Conservation (phyloP, 2,329 filamentous ascomycete species). For the Xylaria sp. region DNA sequence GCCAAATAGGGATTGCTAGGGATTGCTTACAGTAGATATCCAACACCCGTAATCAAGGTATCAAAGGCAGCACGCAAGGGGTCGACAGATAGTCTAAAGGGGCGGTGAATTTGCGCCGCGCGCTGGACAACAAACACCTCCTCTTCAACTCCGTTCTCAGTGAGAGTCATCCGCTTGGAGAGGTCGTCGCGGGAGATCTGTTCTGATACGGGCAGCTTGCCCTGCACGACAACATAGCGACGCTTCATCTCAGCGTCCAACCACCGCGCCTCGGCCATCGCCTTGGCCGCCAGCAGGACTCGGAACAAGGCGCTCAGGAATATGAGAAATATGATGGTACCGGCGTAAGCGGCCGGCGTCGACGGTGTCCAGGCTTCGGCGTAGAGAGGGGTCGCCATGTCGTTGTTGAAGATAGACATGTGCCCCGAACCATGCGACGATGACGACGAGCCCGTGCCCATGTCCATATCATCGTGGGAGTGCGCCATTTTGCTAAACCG, state of each 20-base stretch:
- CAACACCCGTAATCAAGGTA: conserved; percentile 40
- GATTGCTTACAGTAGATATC: conserved; percentile 42
- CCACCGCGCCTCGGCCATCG: conserved; percentile 67
- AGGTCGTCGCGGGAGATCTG: conserved; percentile 63
- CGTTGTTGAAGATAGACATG: conserved; percentile 65
- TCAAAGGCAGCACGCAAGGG: conserved; percentile 41
- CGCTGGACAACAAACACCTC: conserved; percentile 74
- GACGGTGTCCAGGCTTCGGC: conserved; percentile 75
- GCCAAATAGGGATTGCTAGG: not conserved
- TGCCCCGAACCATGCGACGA: conserved; percentile 32
- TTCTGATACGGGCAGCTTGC: conserved; percentile 64
- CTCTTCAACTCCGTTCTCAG: conserved; percentile 81
- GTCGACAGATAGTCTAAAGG: conserved; percentile 80
- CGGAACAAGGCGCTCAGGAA: conserved; percentile 74
- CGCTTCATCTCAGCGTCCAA: conserved; percentile 73
- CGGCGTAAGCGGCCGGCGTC: conserved; percentile 75
- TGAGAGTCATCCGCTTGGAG: conserved; percentile 69
- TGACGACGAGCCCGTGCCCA: conserved; percentile 37
- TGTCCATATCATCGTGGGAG: conserved; percentile 31
- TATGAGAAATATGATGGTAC: conserved; percentile 90
- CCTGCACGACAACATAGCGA: conserved; percentile 77
- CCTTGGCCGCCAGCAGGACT: conserved; percentile 72
- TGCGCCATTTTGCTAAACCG: conserved; percentile 25
- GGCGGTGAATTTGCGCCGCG: conserved; percentile 63
- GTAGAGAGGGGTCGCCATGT: conserved; percentile 57